Conservation (phyloP, 352 stramenopile species). For the Elongisporangium anandrum region DNA sequence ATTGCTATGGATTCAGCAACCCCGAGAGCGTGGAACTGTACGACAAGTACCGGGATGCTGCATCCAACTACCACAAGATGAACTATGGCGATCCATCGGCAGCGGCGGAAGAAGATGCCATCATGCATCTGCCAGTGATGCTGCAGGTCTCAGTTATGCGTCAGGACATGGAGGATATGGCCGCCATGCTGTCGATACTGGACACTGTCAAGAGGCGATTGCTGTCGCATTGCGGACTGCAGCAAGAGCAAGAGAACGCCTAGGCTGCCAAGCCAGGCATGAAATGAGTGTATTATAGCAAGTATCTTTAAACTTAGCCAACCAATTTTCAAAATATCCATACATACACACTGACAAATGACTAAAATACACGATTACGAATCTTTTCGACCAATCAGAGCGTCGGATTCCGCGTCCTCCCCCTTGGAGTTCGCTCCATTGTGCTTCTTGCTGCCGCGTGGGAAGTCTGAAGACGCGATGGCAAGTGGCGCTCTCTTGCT, state of each 20-base stretch:
- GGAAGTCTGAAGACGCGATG: no score
- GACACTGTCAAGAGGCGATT: conserved; percentile 70
- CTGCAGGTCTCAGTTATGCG: conserved; percentile 74
- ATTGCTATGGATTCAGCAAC: conserved; percentile 73
- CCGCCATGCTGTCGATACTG: conserved; percentile 72
- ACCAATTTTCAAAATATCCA: no score
- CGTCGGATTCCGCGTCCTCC: no score
- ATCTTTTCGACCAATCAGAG: no score
- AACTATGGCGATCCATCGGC: conserved; percentile 76
- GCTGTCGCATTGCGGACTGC: conserved; percentile 35
- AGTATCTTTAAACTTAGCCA: no score
- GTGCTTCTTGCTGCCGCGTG: no score
- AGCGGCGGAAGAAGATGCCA: conserved; percentile 83
- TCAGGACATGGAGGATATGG: conserved; percentile 61
- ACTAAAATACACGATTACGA: no score
- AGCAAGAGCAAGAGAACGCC: conserved; percentile 36
- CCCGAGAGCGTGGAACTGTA: conserved; percentile 74
- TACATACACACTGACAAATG: no score
- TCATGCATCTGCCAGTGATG: conserved; percentile 89
- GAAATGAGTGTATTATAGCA: not conserved
- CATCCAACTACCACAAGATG: conserved; percentile 81
- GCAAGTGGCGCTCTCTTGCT: not conserved
- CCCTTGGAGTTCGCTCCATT: no score
- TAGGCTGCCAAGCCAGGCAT: no score
- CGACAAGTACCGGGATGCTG: conserved; percentile 81